A percentile compares a stretch with the other conserved stretches of the same genome.
phyloP scores from a whole-genome alignment of 139 green algal genomes.

The Mychonastes homosphaera region DNA sequence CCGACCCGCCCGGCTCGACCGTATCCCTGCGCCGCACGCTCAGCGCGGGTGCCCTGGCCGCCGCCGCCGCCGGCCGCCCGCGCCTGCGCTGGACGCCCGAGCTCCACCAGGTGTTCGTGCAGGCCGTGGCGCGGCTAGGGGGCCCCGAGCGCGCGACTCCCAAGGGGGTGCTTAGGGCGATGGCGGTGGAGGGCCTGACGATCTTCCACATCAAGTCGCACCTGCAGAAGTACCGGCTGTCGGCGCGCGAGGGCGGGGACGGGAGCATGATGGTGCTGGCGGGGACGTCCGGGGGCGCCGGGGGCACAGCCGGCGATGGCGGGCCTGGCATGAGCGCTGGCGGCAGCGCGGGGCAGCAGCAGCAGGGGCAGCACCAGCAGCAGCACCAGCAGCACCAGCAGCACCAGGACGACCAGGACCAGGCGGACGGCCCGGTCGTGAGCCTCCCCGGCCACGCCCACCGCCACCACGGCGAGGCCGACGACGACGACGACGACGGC shows the following conservation, averaged over 20 bases:
- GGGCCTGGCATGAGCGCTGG: not conserved
- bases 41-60: too few species aligned
- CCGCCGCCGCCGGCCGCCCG: too few species aligned
- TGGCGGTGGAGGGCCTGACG: constrained; percentile 59
- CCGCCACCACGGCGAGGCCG: too few species aligned
- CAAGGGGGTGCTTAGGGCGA: constrained; percentile 56
- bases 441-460: too few species aligned
- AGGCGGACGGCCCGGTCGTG: not conserved
- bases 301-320: not conserved
- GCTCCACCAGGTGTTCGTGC: constrained; percentile 36
- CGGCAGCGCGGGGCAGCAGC: not conserved
- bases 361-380: constrained; percentile 1
- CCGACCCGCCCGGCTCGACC: too few species aligned
- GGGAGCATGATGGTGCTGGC: constrained; percentile 2
- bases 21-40: too few species aligned
- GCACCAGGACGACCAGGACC: not conserved
- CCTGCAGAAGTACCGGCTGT: constrained; percentile 80
- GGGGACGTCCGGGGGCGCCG: not conserved
- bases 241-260: not conserved
- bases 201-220: constrained; percentile 91
- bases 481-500: too few species aligned
- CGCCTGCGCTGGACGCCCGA: constrained; percentile 54
- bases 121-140: constrained; percentile 35
- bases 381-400: constrained; percentile 11
- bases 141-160: constrained; percentile 49